Base-by-base conservation (phyloP, 306 rosid species). In the Medicago truncatula region DNA sequence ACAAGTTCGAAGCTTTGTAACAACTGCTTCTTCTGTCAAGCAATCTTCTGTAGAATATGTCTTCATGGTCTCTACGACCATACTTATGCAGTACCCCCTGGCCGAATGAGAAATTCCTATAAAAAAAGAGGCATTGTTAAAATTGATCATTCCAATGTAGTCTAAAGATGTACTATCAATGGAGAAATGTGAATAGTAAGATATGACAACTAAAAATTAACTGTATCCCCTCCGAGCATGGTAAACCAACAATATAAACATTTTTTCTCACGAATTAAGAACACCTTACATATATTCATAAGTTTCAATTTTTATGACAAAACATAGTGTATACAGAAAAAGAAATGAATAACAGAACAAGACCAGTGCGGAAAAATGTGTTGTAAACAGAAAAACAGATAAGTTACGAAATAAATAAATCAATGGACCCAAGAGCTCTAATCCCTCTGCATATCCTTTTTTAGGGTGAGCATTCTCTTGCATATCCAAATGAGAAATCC, bases 21-120 rank as follows among this genome's bases (percentile, higher is more conserved):
- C 95, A 41, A 87, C 82, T 69, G 98, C 98, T 71, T 91, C 98
- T 80, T 94, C 98, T 61, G 98, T 91, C 90, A 94, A 87, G 75
- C 98, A 93, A 77, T 94, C 98, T 80, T 88, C 92, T 20, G 88
- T 88, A 2, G 87, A 86, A 80, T 81, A 91, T 2, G 97, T 85
- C 89, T 94, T 94, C 98, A 94, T 94, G 62, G 98, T 90, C 92
- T 94, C 98, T 21, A 90, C 53, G 72, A 90, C 90, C 70, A 86
- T 81, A 70, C 73, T 90, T 70, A 94, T 86, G 90, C 98, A 90
- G 81, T 91, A 94, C 4, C 97, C 98, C 83, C 97, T 87, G 4
- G 97, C 98, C 60, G 98, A 91, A 69, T 88, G 89, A 73, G 98
- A 94, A 59, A 94, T 85, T 80, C 97, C 98, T 94, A 60, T 11